A percentile compares a stretch with the other conserved stretches of the same genome.
Conservation (phyloP, 1,284 basidiomycete genomes). For the Apiotrichum montevideense region DNA sequence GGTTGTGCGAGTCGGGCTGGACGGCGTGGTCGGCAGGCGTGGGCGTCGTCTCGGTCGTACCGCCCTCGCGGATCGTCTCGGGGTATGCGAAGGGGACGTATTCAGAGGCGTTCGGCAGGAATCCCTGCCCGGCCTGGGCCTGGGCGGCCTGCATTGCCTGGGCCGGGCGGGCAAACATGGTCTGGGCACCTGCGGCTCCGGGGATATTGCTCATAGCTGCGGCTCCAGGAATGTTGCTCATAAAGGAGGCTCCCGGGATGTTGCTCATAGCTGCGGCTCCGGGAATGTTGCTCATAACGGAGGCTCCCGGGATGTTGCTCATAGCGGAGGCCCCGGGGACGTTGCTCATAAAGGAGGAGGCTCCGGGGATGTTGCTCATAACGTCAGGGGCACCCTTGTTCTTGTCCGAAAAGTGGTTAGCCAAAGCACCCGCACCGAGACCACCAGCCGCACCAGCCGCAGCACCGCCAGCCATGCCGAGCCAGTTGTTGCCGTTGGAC, state of each 20-base stretch:
- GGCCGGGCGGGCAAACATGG: neutral
- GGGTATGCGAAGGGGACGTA: constrained; percentile 3
- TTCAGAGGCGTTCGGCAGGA: neutral
- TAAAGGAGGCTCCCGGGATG: no score
- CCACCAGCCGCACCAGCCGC: neutral
- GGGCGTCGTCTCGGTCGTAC: neutral
- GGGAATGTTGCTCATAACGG: no score
- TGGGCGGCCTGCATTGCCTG: neutral
- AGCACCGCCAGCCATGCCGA: neutral
- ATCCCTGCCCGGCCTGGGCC: neutral
- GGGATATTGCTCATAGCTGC: neutral
- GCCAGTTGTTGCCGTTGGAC: neutral
- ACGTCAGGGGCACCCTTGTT: no score
- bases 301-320: no score
- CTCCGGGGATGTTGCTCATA: no score
- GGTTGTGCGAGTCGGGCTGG: neutral
- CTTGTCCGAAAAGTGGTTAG: neutral
- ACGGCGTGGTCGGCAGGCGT: neutral
- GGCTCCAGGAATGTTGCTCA: no score
- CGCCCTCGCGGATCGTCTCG: neutral
- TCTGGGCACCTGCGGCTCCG: neutral
- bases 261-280: no score
- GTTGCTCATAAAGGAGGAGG: no score
- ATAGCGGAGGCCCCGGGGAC: no score
- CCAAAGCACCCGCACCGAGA: neutral